Evolutionary conservation across 2,329 filamentous ascomycete species (phyloP).

Genomic region (Neonectria neomacrospora): DNA sequence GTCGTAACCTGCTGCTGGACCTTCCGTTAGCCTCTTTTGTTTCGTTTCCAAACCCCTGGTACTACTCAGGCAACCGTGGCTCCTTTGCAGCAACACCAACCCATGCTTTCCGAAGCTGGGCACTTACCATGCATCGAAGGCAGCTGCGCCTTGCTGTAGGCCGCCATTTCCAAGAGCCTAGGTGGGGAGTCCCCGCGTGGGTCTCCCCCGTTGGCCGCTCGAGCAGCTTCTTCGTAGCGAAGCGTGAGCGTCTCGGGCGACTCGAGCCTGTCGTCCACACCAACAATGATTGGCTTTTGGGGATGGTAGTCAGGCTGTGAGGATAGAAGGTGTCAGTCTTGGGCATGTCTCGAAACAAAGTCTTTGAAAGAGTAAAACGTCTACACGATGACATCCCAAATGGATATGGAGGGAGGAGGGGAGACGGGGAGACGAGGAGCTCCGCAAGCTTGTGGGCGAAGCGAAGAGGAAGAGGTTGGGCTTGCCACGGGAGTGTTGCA

Average conservation of each 20-base stretch:
- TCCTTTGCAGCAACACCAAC: not conserved
- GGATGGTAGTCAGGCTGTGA: constrained; percentile 63
- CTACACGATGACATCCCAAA: constrained; percentile 13
- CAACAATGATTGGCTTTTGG: constrained; percentile 67
- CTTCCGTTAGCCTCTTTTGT: constrained; percentile 26
- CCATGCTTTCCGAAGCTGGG: constrained; percentile 10
- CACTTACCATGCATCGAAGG: constrained; percentile 84
- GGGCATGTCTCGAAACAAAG: constrained; percentile 34
- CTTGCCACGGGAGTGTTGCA: constrained; percentile 44
- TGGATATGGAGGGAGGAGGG: constrained; percentile 18
- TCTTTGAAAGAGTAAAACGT: constrained; percentile 22
- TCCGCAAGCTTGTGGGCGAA: constrained; percentile 28
- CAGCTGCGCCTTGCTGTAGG: constrained; percentile 81
- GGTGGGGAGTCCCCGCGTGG: constrained; percentile 67
- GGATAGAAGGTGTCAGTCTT: constrained; percentile 41
- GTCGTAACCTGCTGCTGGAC: constrained; percentile 62
- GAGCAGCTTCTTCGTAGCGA: constrained; percentile 66
- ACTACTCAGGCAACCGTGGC: not conserved
- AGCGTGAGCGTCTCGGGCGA: constrained; percentile 68
- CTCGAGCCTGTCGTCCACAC: constrained; percentile 65
- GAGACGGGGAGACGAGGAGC: constrained; percentile 30
- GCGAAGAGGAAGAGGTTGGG: constrained; percentile 33
- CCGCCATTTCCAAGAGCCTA: constrained; percentile 52
- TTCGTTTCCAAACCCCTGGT: not conserved
- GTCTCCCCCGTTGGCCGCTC: constrained; percentile 63